These are phyloP conservation scores for Kluyveromyces aestuarii DNA, from an alignment of 805 yeast genomes.

Conservation along the genomic window DNA sequence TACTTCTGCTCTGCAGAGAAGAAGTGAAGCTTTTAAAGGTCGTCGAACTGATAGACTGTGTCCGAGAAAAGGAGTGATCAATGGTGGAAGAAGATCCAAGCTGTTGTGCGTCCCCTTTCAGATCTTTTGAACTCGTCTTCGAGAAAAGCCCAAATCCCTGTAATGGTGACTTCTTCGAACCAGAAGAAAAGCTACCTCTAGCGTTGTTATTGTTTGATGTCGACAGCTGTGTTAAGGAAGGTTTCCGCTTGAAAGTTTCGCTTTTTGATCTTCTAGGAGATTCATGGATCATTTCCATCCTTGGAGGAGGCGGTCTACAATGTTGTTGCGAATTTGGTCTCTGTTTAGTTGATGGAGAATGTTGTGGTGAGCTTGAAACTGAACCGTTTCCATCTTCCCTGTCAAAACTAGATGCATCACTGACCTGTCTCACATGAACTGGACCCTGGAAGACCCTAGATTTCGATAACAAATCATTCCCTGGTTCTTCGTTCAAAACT, in stretches of 20 bases:
- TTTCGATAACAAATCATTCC: background rate
- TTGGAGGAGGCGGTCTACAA: constrained; percentile 2
- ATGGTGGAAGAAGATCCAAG: constrained; percentile 5
- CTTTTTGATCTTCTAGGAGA: constrained; percentile 12
- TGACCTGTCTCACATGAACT: constrained; percentile 1
- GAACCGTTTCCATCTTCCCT: background rate
- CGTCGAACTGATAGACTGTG: constrained; percentile 29
- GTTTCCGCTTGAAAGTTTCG: constrained; percentile 18
- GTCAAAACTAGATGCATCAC: constrained; percentile 1
- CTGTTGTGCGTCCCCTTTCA: constrained; percentile 3
- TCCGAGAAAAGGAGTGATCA: constrained; percentile 18
- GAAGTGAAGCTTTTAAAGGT: constrained; percentile 25
- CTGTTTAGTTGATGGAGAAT: constrained; percentile 3
- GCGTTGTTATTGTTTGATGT: constrained; percentile 13
- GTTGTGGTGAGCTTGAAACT: constrained; percentile 1
- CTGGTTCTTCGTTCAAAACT: constrained; percentile 1
- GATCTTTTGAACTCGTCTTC: constrained; percentile 22
- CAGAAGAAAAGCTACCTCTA: constrained; percentile 10
- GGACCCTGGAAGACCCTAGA: background rate
- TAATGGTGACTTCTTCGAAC: constrained; percentile 24
- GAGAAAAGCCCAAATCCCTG: constrained; percentile 26
- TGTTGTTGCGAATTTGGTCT: background rate
- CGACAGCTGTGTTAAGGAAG: constrained; percentile 26
- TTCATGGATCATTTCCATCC: constrained; percentile 3
- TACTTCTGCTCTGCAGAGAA: constrained; percentile 30